These are phyloP conservation scores for Mycotypha africana DNA, from an alignment of 371 early-diverging fungal genomes.

Conservation along the genomic window DNA sequence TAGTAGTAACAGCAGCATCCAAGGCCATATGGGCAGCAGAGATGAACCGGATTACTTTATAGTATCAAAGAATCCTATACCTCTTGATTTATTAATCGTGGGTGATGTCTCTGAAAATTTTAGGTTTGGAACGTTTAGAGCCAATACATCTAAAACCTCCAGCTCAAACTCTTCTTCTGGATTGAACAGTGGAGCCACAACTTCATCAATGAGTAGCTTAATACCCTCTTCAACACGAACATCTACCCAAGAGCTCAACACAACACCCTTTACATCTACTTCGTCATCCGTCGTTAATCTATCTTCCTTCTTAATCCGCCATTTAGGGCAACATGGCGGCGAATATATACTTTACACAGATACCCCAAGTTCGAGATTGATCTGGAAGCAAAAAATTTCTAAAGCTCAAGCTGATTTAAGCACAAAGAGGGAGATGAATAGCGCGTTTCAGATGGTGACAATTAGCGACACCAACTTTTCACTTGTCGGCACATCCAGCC, in stretches of 20 bases:
- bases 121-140: constrained; percentile 7
- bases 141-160: not conserved
- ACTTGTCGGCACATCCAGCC: not conserved
- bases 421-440: not conserved
- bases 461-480: constrained; percentile 1
- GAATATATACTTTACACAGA: constrained; percentile 9
- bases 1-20: too few relatives aligned
- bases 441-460: not conserved
- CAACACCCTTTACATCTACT: not conserved
- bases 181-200: not conserved
- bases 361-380: not conserved
- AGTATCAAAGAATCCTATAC: constrained; percentile 45
- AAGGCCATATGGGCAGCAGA: too few relatives aligned
- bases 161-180: too few relatives aligned
- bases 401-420: not conserved
- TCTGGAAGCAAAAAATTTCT: constrained; percentile 8
- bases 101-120: constrained; percentile 17
- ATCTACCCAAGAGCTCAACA: not conserved
- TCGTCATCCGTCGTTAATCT: too few relatives aligned
- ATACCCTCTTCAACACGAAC: not conserved
- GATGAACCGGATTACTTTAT: constrained; percentile 30
- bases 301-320: constrained; percentile 4
- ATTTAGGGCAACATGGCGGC: constrained; percentile 4
- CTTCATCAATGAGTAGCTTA: not conserved
- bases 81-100: constrained; percentile 41